Percentiles rank a stretch among this genome's conserved stretches.
phyloP scores from a whole-genome alignment of 108 stramenopile genomes.

The Cyclotella baltica region DNA sequence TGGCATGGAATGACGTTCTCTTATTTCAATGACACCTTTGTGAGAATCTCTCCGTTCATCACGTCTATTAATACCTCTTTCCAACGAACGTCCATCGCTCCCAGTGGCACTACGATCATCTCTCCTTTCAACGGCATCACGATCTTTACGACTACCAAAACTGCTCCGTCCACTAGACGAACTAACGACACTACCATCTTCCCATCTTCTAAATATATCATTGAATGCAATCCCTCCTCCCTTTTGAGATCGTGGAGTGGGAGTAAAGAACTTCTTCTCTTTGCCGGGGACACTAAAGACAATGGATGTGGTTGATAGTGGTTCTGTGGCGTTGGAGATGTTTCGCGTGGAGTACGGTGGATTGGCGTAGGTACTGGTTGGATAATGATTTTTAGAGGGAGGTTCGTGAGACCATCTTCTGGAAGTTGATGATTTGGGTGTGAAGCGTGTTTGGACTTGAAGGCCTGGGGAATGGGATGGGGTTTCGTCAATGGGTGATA shows the following conservation, averaged over 20 bases:
- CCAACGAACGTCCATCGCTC: neutral
- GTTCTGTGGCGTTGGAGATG: conserved; percentile 9
- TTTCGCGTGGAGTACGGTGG: conserved; percentile 14
- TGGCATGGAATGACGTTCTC: too few relatives aligned
- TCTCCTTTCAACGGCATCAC: too few relatives aligned
- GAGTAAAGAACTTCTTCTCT: conserved; percentile 7
- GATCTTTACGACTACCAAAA: neutral
- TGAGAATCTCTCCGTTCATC: too few relatives aligned
- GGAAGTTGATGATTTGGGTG: neutral
- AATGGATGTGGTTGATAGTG: conserved; percentile 15
- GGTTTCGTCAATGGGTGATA: conserved; percentile 15
- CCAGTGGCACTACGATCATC: neutral
- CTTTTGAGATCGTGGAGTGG: neutral
- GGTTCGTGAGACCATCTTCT: neutral
- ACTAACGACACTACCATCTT: neutral
- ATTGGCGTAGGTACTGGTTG: neutral
- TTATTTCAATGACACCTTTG: too few relatives aligned
- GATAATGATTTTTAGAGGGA: neutral
- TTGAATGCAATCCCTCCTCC: neutral
- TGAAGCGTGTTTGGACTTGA: conserved; percentile 11
- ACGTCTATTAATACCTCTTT: too few relatives aligned
- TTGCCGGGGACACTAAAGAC: conserved; percentile 17
- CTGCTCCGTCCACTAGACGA: neutral
- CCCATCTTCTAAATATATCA: conserved; percentile 5
- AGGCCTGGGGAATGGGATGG: neutral